Evolutionary conservation across 768 basidiomycete species (phyloP), one percentile per base, ranked within the genome.

Genomic region (Kwoniella mangroviensis): DNA sequence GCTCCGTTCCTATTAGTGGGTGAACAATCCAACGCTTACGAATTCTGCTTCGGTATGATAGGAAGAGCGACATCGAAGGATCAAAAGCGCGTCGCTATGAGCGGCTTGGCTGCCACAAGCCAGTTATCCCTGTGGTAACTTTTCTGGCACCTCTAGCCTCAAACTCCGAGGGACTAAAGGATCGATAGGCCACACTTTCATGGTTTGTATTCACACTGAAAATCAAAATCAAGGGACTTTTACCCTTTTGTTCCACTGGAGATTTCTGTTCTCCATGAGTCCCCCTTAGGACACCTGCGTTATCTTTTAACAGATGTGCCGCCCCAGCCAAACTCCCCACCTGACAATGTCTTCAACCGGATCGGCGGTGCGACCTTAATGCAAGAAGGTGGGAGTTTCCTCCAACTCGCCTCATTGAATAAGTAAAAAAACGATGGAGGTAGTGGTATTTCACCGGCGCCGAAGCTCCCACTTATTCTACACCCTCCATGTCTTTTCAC

Each of bases 51-150:
- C 26, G 26, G 26, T 26, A 26, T 26, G 26, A 26, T 26, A 26
- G 26, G 26, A 26, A 26, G 4, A 26, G 26, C 87, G 87, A 89
- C 88, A 89, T 89, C 87, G 88, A 89, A 89, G 89, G 88, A 89
- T 89, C 88, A 89, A 89, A 89, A 89, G 88, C 88, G 89, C 87
- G 88, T 89, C 88, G 88, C 89, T 89, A 89, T 89, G 89, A 90
- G 89, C 87, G 88, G 88, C 26, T 26, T 26, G 89, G 88, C 88
- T 88, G 88, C 88, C 88, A 89, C 88, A 88, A 89, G 88, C 88
- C 88, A 88, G 88, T 89, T 89, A 88, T 88, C 88, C 88, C 87
- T 88, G 88, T 89, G 88, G 89, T 89, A 85, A 88, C 87, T 88
- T 89, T 89, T 89, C 88, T 88, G 88, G 88, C 89, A 89, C 88